Conservation (phyloP, 163 green algal genomes). For the Smithsoniella earleae region DNA sequence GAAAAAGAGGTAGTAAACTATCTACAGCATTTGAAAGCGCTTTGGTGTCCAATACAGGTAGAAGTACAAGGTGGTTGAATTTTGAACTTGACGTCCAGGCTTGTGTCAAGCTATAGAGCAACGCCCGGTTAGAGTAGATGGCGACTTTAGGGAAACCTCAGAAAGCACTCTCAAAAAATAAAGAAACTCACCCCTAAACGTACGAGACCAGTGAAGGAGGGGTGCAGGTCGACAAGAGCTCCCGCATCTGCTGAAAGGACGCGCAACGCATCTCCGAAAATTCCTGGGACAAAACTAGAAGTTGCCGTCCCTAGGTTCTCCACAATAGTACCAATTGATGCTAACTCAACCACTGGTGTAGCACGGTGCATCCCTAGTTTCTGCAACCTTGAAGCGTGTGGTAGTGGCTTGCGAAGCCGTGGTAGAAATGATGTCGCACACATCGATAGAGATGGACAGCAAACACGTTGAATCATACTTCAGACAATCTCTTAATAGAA, state of each 20-base stretch:
- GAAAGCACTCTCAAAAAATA: not conserved
- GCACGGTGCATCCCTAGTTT: no score
- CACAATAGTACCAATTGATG: no score
- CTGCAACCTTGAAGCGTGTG: no score
- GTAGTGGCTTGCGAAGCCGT: no score
- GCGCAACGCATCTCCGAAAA: not conserved
- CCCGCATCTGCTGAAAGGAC: not conserved
- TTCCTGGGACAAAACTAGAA: not conserved
- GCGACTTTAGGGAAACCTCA: not conserved
- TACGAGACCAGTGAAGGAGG: not conserved
- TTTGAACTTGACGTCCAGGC: not conserved
- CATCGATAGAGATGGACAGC: no score
- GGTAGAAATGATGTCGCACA: no score
- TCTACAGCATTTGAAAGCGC: constrained; percentile 31
- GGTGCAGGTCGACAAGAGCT: constrained; percentile 18
- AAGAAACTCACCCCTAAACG: not conserved
- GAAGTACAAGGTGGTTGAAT: not conserved
- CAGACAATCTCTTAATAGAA: no score
- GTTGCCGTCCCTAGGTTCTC: no score
- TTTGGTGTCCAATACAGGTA: not conserved
- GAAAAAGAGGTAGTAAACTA: constrained; percentile 46
- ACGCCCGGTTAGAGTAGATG: not conserved
- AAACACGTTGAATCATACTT: no score
- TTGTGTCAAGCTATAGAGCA: not conserved
- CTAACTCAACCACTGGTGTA: no score